phyloP scores from a whole-genome alignment of 164 flowering plant species.

The Nymphaea colorata region DNA sequence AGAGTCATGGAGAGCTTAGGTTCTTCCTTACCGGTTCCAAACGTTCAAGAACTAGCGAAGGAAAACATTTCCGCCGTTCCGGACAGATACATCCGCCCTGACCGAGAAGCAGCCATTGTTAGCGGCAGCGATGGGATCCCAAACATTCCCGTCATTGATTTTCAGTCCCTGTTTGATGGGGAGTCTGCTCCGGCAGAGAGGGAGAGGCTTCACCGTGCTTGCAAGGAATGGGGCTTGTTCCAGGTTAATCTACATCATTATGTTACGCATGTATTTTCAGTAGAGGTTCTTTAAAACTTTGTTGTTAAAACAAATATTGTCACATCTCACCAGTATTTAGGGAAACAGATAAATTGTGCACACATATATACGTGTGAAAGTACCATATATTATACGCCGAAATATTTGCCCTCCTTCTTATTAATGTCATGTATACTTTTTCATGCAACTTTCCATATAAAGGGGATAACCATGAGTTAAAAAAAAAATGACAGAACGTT shows the following conservation, averaged over 20 bases:
- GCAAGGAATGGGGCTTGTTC: conserved; percentile 45
- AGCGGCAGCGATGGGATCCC: not conserved
- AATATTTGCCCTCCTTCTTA: too few relatives aligned
- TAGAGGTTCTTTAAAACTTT: too few relatives aligned
- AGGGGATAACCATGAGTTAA: too few relatives aligned
- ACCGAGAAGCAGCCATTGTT: conserved; percentile 10
- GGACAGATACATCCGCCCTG: conserved; percentile 18
- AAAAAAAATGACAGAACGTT: too few relatives aligned
- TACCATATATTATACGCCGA: too few relatives aligned
- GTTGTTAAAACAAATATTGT: too few relatives aligned
- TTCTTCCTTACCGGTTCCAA: conserved; percentile 30
- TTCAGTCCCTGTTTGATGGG: conserved; percentile 11
- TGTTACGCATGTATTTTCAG: too few relatives aligned
- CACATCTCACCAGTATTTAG: too few relatives aligned
- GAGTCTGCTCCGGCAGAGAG: conserved; percentile 18
- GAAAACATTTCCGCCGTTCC: conserved; percentile 20
- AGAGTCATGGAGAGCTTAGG: conserved; percentile 15
- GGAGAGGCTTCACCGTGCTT: conserved; percentile 28
- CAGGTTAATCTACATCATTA: conserved; percentile 16
- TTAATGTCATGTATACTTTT: too few relatives aligned
- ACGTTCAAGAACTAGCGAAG: conserved; percentile 38
- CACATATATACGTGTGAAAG: too few relatives aligned
- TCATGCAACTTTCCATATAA: too few relatives aligned
- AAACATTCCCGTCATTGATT: conserved; percentile 24
- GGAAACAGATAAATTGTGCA: too few relatives aligned